These are phyloP conservation scores for Xylariaceae sp. DNA, from an alignment of 2,329 filamentous ascomycete species.

Conservation along the genomic window DNA sequence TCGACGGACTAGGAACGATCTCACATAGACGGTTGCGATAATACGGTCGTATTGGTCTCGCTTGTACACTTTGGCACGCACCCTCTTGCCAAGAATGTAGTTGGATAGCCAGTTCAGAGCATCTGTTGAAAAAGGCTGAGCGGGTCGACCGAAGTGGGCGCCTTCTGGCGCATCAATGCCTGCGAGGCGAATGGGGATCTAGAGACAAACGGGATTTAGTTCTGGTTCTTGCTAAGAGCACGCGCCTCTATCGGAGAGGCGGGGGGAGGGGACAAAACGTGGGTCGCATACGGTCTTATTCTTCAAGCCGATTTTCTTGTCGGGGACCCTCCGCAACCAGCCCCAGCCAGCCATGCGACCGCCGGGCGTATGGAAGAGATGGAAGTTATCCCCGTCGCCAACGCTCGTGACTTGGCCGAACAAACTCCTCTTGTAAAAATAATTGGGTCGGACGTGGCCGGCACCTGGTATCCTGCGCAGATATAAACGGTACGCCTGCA, in stretches of 20 bases:
- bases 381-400: conserved; percentile 94
- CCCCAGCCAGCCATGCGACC: conserved; percentile 83
- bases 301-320: conserved; percentile 61
- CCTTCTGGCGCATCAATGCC: conserved; percentile 91
- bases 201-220: conserved; percentile 12
- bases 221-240: neutral
- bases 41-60: conserved; percentile 90
- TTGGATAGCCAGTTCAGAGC: conserved; percentile 73
- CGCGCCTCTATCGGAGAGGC: neutral
- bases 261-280: neutral
- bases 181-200: conserved; percentile 86
- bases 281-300: conserved; percentile 63
- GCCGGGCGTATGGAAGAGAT: conserved; percentile 91
- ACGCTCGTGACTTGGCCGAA: conserved; percentile 88
- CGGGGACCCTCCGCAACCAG: conserved; percentile 75
- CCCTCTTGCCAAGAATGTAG: conserved; percentile 65
- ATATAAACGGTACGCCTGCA: conserved; percentile 66
- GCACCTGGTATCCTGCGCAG: conserved; percentile 79
- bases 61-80: conserved; percentile 77
- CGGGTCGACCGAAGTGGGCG: conserved; percentile 83
- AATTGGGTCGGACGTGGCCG: conserved; percentile 65
- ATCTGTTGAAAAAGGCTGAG: conserved; percentile 77
- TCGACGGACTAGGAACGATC: conserved; percentile 60
- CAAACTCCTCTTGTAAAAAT: conserved; percentile 69
- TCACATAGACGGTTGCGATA: conserved; percentile 76